Evolutionary conservation across 495 filamentous ascomycete species (phyloP).

Genomic region (Barbatosphaeria neglecta): DNA sequence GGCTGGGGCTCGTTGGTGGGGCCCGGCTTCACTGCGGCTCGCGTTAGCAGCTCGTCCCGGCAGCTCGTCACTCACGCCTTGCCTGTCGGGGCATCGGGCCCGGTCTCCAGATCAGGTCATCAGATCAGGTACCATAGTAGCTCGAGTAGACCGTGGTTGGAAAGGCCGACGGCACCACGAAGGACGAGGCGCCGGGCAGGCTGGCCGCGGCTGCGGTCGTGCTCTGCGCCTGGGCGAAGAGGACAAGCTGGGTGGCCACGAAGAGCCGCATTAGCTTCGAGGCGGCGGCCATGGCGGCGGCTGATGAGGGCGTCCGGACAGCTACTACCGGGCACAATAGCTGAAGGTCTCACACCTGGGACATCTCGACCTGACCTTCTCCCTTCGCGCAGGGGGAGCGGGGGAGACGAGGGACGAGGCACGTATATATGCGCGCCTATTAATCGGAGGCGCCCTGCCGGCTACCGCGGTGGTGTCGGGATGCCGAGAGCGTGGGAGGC

Average conservation of each 20-base stretch:
- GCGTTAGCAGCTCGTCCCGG: background rate
- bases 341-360: background rate
- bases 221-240: background rate
- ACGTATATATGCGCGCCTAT: background rate
- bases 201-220: too few species aligned
- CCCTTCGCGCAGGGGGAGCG: too few species aligned
- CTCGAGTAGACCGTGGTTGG: slow-evolving; percentile 41
- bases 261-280: background rate
- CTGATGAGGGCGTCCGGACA: background rate
- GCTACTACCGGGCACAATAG: too few species aligned
- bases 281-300: background rate
- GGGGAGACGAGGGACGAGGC: background rate
- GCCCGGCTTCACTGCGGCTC: slow-evolving; percentile 24
- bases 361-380: background rate
- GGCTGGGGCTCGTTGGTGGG: slow-evolving; percentile 49
- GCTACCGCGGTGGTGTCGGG: background rate
- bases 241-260: background rate
- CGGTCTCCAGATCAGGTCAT: too few species aligned
- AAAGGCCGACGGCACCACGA: slow-evolving; percentile 39
- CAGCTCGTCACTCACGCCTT: too few species aligned
- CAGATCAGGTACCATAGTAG: slow-evolving; percentile 30
- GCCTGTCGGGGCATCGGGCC: too few species aligned
- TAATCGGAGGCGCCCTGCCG: background rate
- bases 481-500: background rate
- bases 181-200: slow-evolving; percentile 22